phyloP scores from a whole-genome alignment of 257 asterid genomes.

The Eustoma russellianum region DNA sequence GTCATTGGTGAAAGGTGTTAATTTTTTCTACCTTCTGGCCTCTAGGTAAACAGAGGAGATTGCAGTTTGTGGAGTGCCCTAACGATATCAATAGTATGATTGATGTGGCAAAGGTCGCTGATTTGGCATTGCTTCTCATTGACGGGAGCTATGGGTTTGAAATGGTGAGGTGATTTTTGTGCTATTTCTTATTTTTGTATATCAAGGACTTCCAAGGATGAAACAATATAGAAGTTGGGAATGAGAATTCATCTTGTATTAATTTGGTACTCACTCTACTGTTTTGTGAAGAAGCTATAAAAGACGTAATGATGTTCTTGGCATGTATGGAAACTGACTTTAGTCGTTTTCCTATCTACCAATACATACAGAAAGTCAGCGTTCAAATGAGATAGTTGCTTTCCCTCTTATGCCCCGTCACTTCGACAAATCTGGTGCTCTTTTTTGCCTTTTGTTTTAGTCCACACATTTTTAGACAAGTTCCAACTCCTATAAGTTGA shows the following conservation, averaged over 20 bases:
- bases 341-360: no score
- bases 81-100: slow-evolving; percentile 99
- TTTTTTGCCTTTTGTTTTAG: no score
- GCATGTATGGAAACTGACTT: no score
- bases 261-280: neutral
- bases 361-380: no score
- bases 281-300: neutral
- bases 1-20: neutral
- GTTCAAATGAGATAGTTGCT: no score
- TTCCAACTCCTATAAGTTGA: no score
- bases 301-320: neutral
- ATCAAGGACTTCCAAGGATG: no score
- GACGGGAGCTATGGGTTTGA: slow-evolving; percentile 99
- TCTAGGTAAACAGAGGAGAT: slow-evolving; percentile 78
- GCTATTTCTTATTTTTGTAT: neutral
- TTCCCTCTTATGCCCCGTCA: no score
- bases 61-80: slow-evolving; percentile 97
- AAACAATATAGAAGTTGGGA: neutral
- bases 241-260: neutral
- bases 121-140: slow-evolving; percentile 86
- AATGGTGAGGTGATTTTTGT: slow-evolving; percentile 51
- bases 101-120: slow-evolving; percentile 93
- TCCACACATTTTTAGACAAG: no score
- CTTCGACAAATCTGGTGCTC: no score
- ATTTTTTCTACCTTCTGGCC: slow-evolving; percentile 12